phyloP scores from a whole-genome alignment of 371 early-diverging fungal genomes.

The Fennellomyces sp. region DNA sequence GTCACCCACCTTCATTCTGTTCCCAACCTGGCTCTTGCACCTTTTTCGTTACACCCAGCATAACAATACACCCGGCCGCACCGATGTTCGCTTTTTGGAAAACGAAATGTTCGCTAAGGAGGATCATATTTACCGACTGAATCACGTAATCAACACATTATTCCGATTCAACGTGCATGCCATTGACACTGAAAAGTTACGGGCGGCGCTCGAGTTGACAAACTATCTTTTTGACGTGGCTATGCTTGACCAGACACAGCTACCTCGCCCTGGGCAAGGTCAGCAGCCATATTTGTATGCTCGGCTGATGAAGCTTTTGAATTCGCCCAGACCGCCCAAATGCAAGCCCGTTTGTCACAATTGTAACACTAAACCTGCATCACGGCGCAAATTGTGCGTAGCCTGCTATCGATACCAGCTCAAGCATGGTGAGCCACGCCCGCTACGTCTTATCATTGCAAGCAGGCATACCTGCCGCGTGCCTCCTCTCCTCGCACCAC shows the following conservation, averaged over 20 bases:
- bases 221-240: constrained; percentile 42
- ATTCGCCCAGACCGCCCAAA: constrained; percentile 39
- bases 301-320: constrained; percentile 28
- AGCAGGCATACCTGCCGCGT: constrained; percentile 6
- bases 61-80: constrained; percentile 42
- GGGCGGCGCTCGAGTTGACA: constrained; percentile 28
- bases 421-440: constrained; percentile 39
- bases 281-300: constrained; percentile 32
- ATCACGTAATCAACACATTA: constrained; percentile 45
- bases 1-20: constrained; percentile 44
- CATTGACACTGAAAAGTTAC: constrained; percentile 30
- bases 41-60: constrained; percentile 47
- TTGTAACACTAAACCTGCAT: constrained; percentile 45
- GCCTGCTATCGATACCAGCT: constrained; percentile 48
- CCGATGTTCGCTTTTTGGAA: constrained; percentile 44
- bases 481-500: not conserved
- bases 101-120: constrained; percentile 47
- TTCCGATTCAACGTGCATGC: constrained; percentile 45
- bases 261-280: constrained; percentile 35
- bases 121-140: constrained; percentile 51
- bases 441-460: constrained; percentile 43
- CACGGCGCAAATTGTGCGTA: constrained; percentile 44
- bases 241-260: constrained; percentile 26
- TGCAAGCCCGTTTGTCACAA: constrained; percentile 46
- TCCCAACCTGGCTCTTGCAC: constrained; percentile 51